phyloP scores from a whole-genome alignment of 768 basidiomycete species.

The Xerocomus spinulosus region DNA sequence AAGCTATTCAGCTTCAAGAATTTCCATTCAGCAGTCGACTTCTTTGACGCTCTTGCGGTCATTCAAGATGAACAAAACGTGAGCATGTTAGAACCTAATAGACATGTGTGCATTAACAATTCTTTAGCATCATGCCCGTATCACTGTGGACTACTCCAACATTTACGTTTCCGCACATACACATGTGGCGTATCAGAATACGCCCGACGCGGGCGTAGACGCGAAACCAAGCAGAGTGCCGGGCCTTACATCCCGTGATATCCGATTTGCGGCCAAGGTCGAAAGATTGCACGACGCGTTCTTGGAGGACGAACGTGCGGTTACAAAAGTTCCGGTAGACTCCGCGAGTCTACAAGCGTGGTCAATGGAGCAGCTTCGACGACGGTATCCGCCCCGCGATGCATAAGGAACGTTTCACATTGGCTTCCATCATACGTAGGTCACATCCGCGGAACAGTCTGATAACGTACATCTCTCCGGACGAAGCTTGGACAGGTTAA shows the following conservation, averaged over 20 bases:
- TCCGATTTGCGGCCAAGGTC: slow-evolving; percentile 44
- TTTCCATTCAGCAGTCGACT: slow-evolving; percentile 23
- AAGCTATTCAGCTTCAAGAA: slow-evolving; percentile 28
- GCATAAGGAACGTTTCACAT: background rate
- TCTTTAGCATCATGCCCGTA: slow-evolving; percentile 30
- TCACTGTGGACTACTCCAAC: slow-evolving; percentile 22
- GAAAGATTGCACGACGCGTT: slow-evolving; percentile 33
- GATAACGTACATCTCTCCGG: slow-evolving; percentile 5
- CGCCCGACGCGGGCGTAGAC: slow-evolving; percentile 6
- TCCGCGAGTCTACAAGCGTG: slow-evolving; percentile 9
- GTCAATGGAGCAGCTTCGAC: slow-evolving; percentile 25
- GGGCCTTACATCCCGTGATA: slow-evolving; percentile 48
- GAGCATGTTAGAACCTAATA: slow-evolving; percentile 7
- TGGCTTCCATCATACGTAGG: background rate
- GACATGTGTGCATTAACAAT: background rate
- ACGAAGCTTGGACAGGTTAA: background rate
- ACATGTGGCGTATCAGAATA: slow-evolving; percentile 21
- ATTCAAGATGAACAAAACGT: slow-evolving; percentile 32
- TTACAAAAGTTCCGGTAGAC: slow-evolving; percentile 18
- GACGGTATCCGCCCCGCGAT: slow-evolving; percentile 13
- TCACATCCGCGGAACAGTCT: slow-evolving; percentile 2
- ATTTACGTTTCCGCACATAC: slow-evolving; percentile 25
- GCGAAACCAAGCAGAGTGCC: slow-evolving; percentile 23
- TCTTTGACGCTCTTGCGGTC: slow-evolving; percentile 25
- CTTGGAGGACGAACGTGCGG: slow-evolving; percentile 18